Conservation (phyloP, 257 asterid species). For the Jaltomata sinuosa region DNA sequence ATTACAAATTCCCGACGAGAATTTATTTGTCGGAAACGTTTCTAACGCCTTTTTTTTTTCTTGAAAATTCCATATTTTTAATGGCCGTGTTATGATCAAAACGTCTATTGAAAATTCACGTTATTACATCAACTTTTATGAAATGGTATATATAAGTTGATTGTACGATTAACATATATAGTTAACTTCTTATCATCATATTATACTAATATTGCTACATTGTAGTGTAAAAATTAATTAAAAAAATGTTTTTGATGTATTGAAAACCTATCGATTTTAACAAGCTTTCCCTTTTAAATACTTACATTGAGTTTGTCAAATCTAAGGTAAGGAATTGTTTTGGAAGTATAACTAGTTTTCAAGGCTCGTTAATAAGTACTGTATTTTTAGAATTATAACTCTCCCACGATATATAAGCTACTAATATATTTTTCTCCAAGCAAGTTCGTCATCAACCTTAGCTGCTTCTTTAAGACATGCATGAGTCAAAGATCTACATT, state of each 20-base stretch:
- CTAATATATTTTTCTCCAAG: no score
- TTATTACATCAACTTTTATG: not conserved
- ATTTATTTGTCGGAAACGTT: not conserved
- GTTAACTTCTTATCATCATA: not conserved
- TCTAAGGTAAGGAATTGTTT: not conserved
- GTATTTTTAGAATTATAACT: no score
- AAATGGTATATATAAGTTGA: not conserved
- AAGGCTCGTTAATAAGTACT: no score
- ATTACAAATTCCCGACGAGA: not conserved
- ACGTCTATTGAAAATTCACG: not conserved
- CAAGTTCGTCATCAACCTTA: no score
- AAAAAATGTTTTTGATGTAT: not conserved
- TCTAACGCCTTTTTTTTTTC: not conserved
- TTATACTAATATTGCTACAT: not conserved
- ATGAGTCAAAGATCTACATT: not conserved
- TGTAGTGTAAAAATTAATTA: not conserved
- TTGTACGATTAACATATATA: not conserved
- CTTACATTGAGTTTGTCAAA: not conserved
- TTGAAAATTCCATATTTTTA: not conserved
- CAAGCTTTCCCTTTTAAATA: not conserved
- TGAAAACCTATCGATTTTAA: not conserved
- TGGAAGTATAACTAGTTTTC: not conserved
- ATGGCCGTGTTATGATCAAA: not conserved
- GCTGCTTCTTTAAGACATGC: not conserved
- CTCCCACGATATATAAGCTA: no score